Percentiles rank a stretch among this genome's conserved stretches.
phyloP scores from a whole-genome alignment of 345 rosid genomes.

The Populus deltoides region DNA sequence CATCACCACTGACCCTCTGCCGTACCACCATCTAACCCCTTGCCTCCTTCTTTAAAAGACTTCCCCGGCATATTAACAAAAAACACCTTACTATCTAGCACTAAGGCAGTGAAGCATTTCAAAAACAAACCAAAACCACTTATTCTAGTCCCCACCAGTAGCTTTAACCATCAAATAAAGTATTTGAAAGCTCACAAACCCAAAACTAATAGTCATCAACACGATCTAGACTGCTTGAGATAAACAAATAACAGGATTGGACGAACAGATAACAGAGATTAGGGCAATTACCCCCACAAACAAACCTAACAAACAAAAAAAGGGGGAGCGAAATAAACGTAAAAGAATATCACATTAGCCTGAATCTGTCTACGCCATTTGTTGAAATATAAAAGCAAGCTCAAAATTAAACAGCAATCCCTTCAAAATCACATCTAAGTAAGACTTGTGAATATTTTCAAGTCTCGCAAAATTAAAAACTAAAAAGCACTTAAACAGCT shows the following conservation, averaged over 20 bases:
- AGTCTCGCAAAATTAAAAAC: not conserved
- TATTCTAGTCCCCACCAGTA: not conserved
- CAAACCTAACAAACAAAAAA: too few species aligned
- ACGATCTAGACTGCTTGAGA: not conserved
- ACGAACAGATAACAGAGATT: not conserved
- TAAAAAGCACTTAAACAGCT: not conserved
- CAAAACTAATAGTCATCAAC: too few species aligned
- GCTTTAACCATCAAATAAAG: not conserved
- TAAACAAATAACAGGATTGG: not conserved
- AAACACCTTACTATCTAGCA: too few species aligned
- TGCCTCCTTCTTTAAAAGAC: not conserved
- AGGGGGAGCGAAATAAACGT: not conserved
- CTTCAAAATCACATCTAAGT: constrained; percentile 4
- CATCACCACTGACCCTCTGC: not conserved
- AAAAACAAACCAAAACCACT: too few species aligned
- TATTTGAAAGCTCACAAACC: not conserved
- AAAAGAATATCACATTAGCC: not conserved
- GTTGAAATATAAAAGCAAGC: not conserved
- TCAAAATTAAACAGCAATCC: not conserved
- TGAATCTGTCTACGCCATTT: not conserved
- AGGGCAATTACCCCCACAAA: not conserved
- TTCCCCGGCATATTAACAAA: not conserved
- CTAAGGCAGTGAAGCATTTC: too few species aligned
- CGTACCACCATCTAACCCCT: not conserved
- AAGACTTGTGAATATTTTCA: not conserved